Evolutionary conservation across 2,329 filamentous ascomycete species (phyloP), one percentile per base, ranked within the genome.

Genomic region (Stemphylium lycopersici): DNA sequence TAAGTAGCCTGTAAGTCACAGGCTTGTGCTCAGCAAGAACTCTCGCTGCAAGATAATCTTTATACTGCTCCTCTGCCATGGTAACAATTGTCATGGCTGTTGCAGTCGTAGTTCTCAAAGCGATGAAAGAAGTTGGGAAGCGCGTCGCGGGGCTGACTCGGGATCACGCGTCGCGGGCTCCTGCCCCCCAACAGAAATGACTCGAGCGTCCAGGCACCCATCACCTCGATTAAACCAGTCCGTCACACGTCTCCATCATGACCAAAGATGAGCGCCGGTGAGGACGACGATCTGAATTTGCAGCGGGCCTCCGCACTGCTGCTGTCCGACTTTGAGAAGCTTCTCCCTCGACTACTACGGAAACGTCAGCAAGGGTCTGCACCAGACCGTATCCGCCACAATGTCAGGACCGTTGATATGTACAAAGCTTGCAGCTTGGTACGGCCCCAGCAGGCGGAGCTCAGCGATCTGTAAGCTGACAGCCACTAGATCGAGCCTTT

Each of bases 1-100:
- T 95, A 58, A 99, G 78, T 43, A 89, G 81, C 45, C 92, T 88
- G 79, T 97, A 98, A 45, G 90, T 96, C 68, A 93, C 90, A 59
- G 88, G 83, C 60, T 85, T 85, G 62, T 87, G 85, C 69, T 96
- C 90, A 53, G 86, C 88, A 59, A 96, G 81, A 52, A 96, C 83
- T 68, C 88, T 85, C 64, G 87, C 86, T 4, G 90, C 89, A 6
- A 96, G 83, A 67, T 87, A 93, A 52, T 86, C 87, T 62, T 81
- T 86, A 70, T 90, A 87, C 60, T 78, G 69, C 42, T 88, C 84
- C 40, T 88, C 86, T 22, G 67, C 60, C 78, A 80, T 80, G 52
- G 49, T 32, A 36, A 15, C 20, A 22, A 50, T 48, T 20, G 46
- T 47, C 20, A 38, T 33, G 26, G 31, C 43, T 22, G 49, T 15